Base-by-base conservation (phyloP, 1,284 basidiomycete species). In the Papiliotrema terrestris region DNA sequence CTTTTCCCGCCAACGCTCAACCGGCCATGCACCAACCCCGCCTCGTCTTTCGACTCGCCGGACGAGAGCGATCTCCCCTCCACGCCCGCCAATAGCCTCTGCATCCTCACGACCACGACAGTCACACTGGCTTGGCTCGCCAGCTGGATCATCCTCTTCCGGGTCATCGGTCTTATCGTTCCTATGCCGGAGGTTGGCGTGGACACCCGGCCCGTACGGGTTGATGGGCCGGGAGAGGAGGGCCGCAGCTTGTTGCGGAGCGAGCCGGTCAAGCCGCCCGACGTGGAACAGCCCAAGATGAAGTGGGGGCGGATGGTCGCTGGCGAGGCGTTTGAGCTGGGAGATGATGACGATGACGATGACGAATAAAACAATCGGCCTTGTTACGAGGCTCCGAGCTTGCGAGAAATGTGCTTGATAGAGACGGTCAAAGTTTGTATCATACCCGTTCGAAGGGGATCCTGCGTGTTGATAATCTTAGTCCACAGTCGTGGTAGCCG, bases 321-420 rank as follows among this genome's bases (percentile, higher is more conserved):
- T 49, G 69, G 69, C 1, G 69, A 69, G 51, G 71, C 63, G 38
- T 72, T 71, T 45, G 71, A 72, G 49, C 55, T 72, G 51, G 69
- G 66, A 3, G 60, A 58, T 15, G 67, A 60, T 11, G 67, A 67
- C 11, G 68, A 71, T 44, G 61, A 66, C 9, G 39, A 41, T 17
- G 5, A 41, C 5, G 39, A 32, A 32, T 32, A 11, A 32, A 32
- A 11, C 11, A 11, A 5, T 5, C 29, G 29, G 29, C 29, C 29
- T 32, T 6, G 29, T 6, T 6, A 32, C 5, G n/a, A n/a, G n/a
- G n/a, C n/a, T n/a, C n/a, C n/a, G n/a, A n/a, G n/a, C n/a, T n/a
- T n/a, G 11, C 29, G 5, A 32, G 11, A 32, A 11, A 32, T 6
- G 29, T 32, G 29, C 11, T 6, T 32, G 6, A 11, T 11, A 11